Conservation (phyloP, 2,329 filamentous ascomycete species). For the Neoascochyta sp. region DNA sequence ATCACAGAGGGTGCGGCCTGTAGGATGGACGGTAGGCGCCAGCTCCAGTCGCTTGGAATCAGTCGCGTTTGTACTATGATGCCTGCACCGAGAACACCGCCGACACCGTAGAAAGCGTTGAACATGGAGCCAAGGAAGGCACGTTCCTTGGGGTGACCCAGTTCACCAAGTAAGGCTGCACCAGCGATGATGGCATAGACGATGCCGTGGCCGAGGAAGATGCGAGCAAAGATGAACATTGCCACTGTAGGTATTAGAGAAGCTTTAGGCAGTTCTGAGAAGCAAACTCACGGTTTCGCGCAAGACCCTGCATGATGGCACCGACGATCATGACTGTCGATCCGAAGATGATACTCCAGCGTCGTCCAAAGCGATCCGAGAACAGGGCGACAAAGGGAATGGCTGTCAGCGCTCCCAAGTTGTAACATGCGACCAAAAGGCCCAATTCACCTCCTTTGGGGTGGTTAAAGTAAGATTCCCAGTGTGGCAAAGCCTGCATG, state of each 20-base stretch:
- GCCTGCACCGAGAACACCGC: conserved; percentile 54
- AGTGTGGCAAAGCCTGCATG: conserved; percentile 33
- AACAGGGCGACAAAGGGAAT: conserved; percentile 57
- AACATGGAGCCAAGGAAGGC: conserved; percentile 64
- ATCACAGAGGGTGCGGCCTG: conserved; percentile 61
- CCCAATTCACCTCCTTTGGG: conserved; percentile 49
- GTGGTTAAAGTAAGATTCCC: conserved; percentile 48
- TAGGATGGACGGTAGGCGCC: conserved; percentile 63
- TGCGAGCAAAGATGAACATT: conserved; percentile 58
- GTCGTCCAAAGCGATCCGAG: conserved; percentile 54
- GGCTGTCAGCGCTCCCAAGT: conserved; percentile 56
- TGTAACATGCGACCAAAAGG: conserved; percentile 58
- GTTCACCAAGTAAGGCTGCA: conserved; percentile 61
- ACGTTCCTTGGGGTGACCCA: conserved; percentile 66
- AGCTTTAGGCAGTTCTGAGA: neutral
- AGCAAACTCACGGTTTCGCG: conserved; percentile 36
- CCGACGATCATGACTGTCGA: conserved; percentile 55
- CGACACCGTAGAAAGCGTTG: conserved; percentile 65
- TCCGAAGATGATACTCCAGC: conserved; percentile 56
- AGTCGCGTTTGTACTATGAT: conserved; percentile 61
- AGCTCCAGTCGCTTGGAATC: conserved; percentile 61
- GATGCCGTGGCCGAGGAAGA: conserved; percentile 65
- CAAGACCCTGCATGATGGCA: conserved; percentile 54
- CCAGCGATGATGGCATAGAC: conserved; percentile 62
- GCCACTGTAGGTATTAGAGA: conserved; percentile 17